Conservation (phyloP, 345 rosid species). For the Bruguiera parviflora region DNA sequence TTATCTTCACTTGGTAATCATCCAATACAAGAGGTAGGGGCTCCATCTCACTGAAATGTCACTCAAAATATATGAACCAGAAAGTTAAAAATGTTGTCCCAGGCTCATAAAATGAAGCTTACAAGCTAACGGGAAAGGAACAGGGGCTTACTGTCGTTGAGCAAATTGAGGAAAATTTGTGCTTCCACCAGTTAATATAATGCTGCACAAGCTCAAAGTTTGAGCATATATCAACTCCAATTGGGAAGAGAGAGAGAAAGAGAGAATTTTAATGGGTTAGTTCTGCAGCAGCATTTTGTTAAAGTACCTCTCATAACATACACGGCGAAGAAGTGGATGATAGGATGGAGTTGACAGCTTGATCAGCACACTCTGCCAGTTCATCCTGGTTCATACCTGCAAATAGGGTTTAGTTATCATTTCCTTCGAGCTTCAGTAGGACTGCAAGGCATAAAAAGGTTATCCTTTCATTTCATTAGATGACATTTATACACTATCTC, state of each 20-base stretch:
- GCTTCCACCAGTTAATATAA: slow-evolving; percentile 91
- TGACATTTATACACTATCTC: too few species aligned
- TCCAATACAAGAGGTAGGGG: slow-evolving; percentile 90
- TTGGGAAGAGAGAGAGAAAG: neutral
- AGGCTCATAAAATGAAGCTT: neutral
- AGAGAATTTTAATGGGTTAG: neutral
- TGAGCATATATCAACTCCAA: slow-evolving; percentile 8
- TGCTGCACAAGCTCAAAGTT: slow-evolving; percentile 46
- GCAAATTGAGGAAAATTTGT: slow-evolving; percentile 70
- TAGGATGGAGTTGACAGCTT: slow-evolving; percentile 69
- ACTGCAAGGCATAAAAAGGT: too few species aligned
- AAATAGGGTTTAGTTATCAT: neutral
- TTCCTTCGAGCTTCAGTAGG: too few species aligned
- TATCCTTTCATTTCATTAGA: too few species aligned
- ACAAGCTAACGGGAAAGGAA: neutral
- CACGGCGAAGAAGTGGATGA: slow-evolving; percentile 74
- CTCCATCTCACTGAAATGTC: slow-evolving; percentile 61
- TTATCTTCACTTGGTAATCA: slow-evolving; percentile 66
- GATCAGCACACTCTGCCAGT: slow-evolving; percentile 36
- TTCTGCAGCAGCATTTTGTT: neutral
- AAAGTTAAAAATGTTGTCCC: neutral
- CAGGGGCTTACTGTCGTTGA: slow-evolving; percentile 64
- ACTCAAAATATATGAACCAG: slow-evolving; percentile 2
- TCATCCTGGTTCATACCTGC: slow-evolving; percentile 74
- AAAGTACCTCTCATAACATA: slow-evolving; percentile 75